Conservation (phyloP, 1,284 basidiomycete genomes). For the Melampsora larici-populina region DNA sequence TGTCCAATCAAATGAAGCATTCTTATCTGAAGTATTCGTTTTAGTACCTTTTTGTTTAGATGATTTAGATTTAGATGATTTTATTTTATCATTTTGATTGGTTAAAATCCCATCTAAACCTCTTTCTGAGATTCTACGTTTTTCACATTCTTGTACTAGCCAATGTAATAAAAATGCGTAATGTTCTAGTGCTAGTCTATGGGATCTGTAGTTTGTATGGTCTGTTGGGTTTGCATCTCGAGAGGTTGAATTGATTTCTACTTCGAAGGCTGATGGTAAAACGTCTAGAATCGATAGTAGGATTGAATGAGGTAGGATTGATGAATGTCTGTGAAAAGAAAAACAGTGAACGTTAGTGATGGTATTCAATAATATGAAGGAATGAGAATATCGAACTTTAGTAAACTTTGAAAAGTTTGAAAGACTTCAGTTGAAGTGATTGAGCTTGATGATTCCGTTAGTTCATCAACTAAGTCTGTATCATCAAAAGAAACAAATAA, state of each 20-base stretch:
- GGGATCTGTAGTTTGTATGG: conserved; percentile 65
- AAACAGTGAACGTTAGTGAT: not conserved
- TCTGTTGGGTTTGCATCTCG: conserved; percentile 66
- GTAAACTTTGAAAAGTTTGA: conserved; percentile 44
- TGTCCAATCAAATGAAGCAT: conserved; percentile 60
- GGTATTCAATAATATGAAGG: not conserved
- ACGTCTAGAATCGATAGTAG: conserved; percentile 45
- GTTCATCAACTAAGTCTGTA: conserved; percentile 44
- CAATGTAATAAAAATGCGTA: conserved; percentile 82
- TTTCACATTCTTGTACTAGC: conserved; percentile 75
- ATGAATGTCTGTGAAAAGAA: conserved; percentile 40
- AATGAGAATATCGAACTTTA: conserved; percentile 43
- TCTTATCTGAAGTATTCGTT: not conserved
- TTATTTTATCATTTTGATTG: conserved; percentile 7
- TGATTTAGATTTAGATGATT: conserved; percentile 12
- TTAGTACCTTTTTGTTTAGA: conserved; percentile 14
- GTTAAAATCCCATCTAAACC: not conserved
- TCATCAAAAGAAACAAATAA: not conserved
- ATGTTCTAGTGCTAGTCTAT: conserved; percentile 74
- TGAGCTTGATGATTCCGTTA: conserved; percentile 43
- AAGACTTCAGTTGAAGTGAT: conserved; percentile 43
- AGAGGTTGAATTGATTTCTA: conserved; percentile 67
- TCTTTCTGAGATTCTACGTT: conserved; percentile 48
- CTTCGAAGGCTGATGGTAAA: conserved; percentile 55
- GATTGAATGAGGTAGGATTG: conserved; percentile 39